phyloP scores from a whole-genome alignment of 208 protist genomes.

The Leptomonas pyrrhocoris region DNA sequence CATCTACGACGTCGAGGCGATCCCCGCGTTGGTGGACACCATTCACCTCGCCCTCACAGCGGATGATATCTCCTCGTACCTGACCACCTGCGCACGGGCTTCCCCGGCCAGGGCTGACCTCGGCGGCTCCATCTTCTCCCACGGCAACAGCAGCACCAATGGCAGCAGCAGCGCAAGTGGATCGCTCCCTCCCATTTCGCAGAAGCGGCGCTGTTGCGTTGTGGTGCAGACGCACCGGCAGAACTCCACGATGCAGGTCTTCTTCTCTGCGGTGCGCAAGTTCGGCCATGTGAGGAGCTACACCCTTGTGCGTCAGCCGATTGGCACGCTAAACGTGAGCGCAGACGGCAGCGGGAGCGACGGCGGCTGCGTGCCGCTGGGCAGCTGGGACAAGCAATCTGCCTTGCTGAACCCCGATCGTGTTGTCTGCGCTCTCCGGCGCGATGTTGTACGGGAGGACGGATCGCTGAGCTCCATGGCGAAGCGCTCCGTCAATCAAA shows the following conservation, averaged over 20 bases:
- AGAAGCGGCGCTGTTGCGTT: conserved; percentile 44
- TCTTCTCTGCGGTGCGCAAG: conserved; percentile 59
- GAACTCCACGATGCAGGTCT: conserved; percentile 72
- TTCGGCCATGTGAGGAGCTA: conserved; percentile 54
- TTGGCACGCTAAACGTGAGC: conserved; percentile 35
- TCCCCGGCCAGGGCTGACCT: background rate
- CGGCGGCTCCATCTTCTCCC: background rate
- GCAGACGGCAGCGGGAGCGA: conserved; percentile 32
- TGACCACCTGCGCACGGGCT: background rate
- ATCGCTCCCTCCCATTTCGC: background rate
- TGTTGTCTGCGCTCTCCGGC: conserved; percentile 43
- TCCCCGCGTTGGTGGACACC: conserved; percentile 58
- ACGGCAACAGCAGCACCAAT: conserved; percentile 14
- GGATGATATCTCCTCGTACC: conserved; percentile 9
- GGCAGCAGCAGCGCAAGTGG: conserved; percentile 1
- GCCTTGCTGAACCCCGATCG: conserved; percentile 22
- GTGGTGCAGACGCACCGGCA: conserved; percentile 88
- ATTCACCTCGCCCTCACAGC: conserved; percentile 43
- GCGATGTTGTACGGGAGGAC: conserved; percentile 48
- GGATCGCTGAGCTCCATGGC: conserved; percentile 31
- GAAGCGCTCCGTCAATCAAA: conserved; percentile 4
- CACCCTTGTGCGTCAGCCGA: conserved; percentile 36
- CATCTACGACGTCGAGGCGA: conserved; percentile 76
- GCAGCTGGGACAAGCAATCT: conserved; percentile 29
- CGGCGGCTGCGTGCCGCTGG: conserved; percentile 36